Conservation (phyloP, 129 eudicot genomes). For the Scalesia atractyloides region DNA sequence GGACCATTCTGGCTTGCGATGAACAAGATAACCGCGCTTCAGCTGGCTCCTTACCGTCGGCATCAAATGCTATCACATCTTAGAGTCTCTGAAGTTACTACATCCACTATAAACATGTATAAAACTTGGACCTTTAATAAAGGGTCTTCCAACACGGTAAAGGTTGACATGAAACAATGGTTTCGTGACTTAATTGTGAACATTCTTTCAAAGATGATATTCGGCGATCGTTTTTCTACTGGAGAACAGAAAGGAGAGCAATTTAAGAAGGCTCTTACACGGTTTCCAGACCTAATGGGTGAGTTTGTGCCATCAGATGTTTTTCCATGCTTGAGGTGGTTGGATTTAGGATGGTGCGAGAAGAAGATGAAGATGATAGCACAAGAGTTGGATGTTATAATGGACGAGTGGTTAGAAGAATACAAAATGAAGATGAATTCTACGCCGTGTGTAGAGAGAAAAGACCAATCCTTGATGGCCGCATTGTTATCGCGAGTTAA, state of each 20-base stretch:
- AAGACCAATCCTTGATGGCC: conserved; percentile 16
- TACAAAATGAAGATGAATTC: background rate
- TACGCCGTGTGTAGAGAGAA: background rate
- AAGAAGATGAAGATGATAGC: conserved; percentile 24
- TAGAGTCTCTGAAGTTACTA: conserved; percentile 25
- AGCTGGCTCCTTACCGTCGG: conserved; percentile 14
- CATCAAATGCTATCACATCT: conserved; percentile 11
- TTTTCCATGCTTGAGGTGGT: conserved; percentile 21
- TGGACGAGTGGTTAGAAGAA: conserved; percentile 24
- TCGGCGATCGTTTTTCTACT: background rate
- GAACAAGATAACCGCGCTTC: conserved; percentile 16
- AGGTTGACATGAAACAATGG: conserved; percentile 29
- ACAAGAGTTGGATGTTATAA: background rate
- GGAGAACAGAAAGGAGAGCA: background rate
- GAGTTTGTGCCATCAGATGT: conserved; percentile 32
- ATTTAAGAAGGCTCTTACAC: conserved; percentile 1
- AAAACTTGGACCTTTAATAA: conserved; percentile 7
- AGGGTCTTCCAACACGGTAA: conserved; percentile 10
- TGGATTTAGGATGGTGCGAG: conserved; percentile 35
- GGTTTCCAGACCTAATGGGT: background rate
- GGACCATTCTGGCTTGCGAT: conserved; percentile 34
- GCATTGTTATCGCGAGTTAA: conserved; percentile 10
- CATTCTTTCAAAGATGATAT: background rate
- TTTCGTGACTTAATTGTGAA: conserved; percentile 11
- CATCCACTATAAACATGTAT: conserved; percentile 5